phyloP scores from a whole-genome alignment of 2,329 filamentous ascomycete species.

The Clarireedia sp. region DNA sequence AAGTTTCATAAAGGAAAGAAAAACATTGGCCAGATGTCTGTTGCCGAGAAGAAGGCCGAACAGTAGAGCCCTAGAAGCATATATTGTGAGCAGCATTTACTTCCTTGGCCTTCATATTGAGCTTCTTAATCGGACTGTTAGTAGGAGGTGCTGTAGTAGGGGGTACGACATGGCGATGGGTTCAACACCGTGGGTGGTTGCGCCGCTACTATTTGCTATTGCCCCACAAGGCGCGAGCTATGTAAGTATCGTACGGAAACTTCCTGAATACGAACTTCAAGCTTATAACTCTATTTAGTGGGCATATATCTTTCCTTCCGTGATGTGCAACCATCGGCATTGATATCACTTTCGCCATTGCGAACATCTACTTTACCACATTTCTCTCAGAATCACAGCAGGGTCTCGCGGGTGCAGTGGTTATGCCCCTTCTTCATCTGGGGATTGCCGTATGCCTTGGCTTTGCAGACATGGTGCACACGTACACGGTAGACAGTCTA shows the following conservation, averaged over 20 bases:
- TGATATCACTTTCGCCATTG: conserved; percentile 68
- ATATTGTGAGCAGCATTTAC: conserved; percentile 28
- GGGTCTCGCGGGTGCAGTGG: conserved; percentile 62
- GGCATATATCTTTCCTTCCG: conserved; percentile 65
- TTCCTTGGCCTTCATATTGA: conserved; percentile 13
- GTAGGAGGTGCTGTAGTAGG: conserved; percentile 28
- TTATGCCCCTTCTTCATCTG: conserved; percentile 63
- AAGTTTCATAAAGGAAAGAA: no score
- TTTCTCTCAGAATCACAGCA: conserved; percentile 58
- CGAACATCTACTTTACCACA: conserved; percentile 72
- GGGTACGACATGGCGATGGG: conserved; percentile 31
- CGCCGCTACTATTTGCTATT: conserved; percentile 46
- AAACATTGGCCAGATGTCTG: no score
- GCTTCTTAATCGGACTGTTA: conserved; percentile 23
- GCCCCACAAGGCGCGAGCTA: conserved; percentile 34
- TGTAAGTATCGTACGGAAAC: background rate
- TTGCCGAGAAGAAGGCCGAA: no score
- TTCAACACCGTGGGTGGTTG: conserved; percentile 42
- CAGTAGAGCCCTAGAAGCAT: conserved; percentile 38
- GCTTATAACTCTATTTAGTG: conserved; percentile 37
- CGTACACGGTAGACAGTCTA: conserved; percentile 30
- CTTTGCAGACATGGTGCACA: conserved; percentile 57
- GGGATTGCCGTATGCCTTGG: conserved; percentile 66
- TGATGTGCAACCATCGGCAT: conserved; percentile 65
- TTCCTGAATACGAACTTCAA: background rate